Conservation (phyloP, 2,329 filamentous ascomycete genomes). For the Sclerotinia trifoliorum region DNA sequence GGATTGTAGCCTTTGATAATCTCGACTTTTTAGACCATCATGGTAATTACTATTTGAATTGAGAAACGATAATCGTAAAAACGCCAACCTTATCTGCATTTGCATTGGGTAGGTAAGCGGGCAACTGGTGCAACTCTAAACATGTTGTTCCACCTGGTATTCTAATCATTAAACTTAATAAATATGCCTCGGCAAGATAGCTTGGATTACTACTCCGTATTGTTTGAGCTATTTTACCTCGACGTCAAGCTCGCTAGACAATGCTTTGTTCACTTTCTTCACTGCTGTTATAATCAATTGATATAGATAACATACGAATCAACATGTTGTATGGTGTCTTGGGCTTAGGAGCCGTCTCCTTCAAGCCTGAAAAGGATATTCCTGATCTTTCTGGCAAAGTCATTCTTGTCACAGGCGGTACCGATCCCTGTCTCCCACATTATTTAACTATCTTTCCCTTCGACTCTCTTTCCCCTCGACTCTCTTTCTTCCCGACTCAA, state of each 20-base stretch:
- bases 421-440: background rate
- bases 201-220: background rate
- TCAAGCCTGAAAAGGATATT: conserved; percentile 37
- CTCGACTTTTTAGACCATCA: too few relatives aligned
- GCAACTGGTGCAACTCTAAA: too few relatives aligned
- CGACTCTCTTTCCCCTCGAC: background rate
- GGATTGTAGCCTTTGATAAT: too few relatives aligned
- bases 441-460: background rate
- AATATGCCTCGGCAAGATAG: conserved; percentile 1
- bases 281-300: background rate
- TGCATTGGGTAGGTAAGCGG: too few relatives aligned
- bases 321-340: conserved; percentile 17
- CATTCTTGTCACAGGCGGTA: conserved; percentile 40
- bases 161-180: too few relatives aligned
- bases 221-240: background rate
- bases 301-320: background rate
- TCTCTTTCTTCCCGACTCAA: background rate
- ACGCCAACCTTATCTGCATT: too few relatives aligned
- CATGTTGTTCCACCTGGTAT: too few relatives aligned
- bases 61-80: too few relatives aligned
- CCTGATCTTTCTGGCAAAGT: conserved; percentile 43
- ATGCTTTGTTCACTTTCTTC: background rate
- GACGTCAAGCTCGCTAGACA: background rate
- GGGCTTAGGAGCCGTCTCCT: conserved; percentile 13
- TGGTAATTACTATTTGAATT: too few relatives aligned